A percentile compares a stretch with the other conserved stretches of the same genome.
Evolutionary conservation across 179 eudicot species (phyloP).

Genomic region (Actinidia chinensis): DNA sequence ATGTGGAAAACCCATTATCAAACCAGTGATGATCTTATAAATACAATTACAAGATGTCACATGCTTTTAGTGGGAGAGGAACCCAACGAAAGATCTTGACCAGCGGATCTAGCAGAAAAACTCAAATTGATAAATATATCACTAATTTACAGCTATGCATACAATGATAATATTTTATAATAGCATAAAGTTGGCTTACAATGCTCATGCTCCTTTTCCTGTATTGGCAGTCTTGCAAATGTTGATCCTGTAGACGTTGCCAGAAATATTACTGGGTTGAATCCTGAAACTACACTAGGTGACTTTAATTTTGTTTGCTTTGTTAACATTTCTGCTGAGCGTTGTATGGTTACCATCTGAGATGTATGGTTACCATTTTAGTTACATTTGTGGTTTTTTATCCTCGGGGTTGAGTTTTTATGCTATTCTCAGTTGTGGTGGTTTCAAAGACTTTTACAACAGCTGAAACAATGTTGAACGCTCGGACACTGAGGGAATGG

Average conservation of each 20-base stretch:
- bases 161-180: neutral
- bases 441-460: conserved; percentile 98
- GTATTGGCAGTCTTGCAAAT: conserved; percentile 79
- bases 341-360: neutral
- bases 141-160: neutral
- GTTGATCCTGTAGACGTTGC: conserved; percentile 98
- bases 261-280: conserved; percentile 74
- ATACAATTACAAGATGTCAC: neutral
- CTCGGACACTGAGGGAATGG: conserved; percentile 97
- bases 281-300: conserved; percentile 99
- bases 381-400: neutral
- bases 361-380: too few species aligned
- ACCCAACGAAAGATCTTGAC: neutral
- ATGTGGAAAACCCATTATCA: neutral
- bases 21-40: neutral
- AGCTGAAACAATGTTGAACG: conserved; percentile 98
- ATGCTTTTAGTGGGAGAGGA: conserved; percentile 14
- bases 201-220: conserved; percentile 1
- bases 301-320: conserved; percentile 14
- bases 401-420: conserved; percentile 14
- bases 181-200: neutral
- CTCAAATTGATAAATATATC: too few species aligned
- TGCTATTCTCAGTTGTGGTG: conserved; percentile 71
- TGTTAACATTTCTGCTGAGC: neutral
- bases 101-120: too few species aligned